Evolutionary conservation across 2,329 filamentous ascomycete genomes (phyloP), one percentile per base, ranked within the genome.

Genomic region (Venturia pyrina): DNA sequence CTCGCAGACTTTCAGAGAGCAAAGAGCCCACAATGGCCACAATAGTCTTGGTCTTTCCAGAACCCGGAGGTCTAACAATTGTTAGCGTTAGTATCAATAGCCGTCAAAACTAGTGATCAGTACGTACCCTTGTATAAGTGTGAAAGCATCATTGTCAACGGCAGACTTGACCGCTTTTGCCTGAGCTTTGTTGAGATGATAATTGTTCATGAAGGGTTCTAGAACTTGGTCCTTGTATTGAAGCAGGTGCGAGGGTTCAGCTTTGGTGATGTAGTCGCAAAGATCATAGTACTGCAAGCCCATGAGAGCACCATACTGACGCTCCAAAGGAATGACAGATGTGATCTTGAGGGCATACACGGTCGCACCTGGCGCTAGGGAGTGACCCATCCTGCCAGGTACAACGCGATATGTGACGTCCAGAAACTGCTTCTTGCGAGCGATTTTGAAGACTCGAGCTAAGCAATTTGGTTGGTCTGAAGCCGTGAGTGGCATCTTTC

Each of bases 21-120:
- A 99, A 81, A 46, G 91, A 90, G 44, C 95, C 95, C 32, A 98
- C 93, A 82, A 99, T 96, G 41, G 93, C 95, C 66, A 96, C 86
- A 68, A 99, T 99, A 0, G 95, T 99, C 76, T 99, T 99, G 0
- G 95, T 99, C 79, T 99, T 99, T 73, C 93, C 95, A 4, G 95
- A 97, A 75, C 95, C 95, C 1, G 95, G 95, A 63, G 95, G 95
- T 65, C 91, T 88, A 63, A 57, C 37, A 19, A 66, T 50, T 65
- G 61, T 70, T 69, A 75, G 74, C 56, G 60, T 24, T 62, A n/a
- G 46, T 63, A 62, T 65, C 15, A 57, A 53, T 8, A 10, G 2
- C n/a, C 21, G 44, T 6, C 17, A 17, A 44, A 17, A 53, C 34
- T 50, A 65, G 32, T 43, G 53, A 15, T 34, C 62, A 72, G 69